A percentile compares a stretch with the other conserved stretches of the same genome.
phyloP scores from a whole-genome alignment of 2,329 filamentous ascomycete genomes.

The Cordyceps sp. region DNA sequence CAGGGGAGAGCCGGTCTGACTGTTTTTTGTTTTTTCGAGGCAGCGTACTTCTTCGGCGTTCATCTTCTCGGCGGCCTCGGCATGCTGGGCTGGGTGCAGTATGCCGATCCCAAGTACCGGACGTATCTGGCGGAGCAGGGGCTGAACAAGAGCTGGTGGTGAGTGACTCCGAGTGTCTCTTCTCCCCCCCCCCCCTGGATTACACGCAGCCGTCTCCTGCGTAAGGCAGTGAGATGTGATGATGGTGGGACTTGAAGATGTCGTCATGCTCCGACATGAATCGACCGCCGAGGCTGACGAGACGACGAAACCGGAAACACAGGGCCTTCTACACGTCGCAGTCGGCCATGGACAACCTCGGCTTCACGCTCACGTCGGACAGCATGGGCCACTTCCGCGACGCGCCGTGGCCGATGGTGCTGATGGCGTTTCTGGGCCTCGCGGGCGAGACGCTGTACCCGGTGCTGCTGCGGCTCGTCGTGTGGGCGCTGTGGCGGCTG shows the following conservation, averaged over 20 bases:
- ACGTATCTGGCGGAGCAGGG: constrained; percentile 21
- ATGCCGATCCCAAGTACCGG: constrained; percentile 21
- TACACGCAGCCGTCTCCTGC: too few species aligned
- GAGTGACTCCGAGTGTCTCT: constrained; percentile 11
- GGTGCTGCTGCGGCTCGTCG: constrained; percentile 35
- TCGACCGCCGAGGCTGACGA: too few species aligned
- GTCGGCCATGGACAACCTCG: constrained; percentile 35
- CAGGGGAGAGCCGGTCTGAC: too few species aligned
- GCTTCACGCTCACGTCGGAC: constrained; percentile 36
- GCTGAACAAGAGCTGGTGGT: constrained; percentile 30
- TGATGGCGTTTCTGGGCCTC: constrained; percentile 31
- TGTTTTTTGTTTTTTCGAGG: not conserved
- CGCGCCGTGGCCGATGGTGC: constrained; percentile 23
- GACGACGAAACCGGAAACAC: too few species aligned
- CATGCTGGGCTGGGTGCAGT: constrained; percentile 29
- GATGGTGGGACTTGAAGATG: too few species aligned
- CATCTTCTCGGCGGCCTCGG: constrained; percentile 29
- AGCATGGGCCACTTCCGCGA: constrained; percentile 33
- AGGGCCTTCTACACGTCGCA: constrained; percentile 32
- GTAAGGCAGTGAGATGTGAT: too few species aligned
- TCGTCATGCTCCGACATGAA: too few species aligned
- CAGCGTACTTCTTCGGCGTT: constrained; percentile 27
- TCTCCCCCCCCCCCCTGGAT: not conserved
- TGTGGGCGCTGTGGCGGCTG: constrained; percentile 37
- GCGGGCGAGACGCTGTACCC: constrained; percentile 41